These are phyloP conservation scores for Papilionanthe hybrid DNA, from an alignment of 116 monocot species.

Conservation along the genomic window DNA sequence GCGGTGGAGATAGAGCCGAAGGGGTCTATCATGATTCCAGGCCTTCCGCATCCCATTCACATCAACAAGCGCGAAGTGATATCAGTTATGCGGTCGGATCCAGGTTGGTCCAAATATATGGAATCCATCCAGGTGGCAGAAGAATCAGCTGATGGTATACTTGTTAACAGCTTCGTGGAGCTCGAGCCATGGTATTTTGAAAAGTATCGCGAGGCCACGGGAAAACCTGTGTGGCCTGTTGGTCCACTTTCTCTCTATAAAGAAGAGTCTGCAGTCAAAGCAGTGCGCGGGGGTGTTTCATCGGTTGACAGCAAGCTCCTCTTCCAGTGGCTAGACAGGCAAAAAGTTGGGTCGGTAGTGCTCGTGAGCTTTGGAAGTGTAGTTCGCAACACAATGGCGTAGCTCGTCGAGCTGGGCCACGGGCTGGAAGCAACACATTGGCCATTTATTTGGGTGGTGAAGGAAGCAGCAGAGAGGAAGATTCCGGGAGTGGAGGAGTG, in stretches of 20 bases:
- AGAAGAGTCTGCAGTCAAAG: conserved; percentile 7
- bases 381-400: background rate
- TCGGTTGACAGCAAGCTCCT: background rate
- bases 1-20: background rate
- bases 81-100: background rate
- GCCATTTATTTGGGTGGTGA: conserved; percentile 15
- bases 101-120: background rate
- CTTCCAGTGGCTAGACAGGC: background rate
- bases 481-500: background rate
- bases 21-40: conserved; percentile 20
- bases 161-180: conserved; percentile 3
- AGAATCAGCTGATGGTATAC: background rate
- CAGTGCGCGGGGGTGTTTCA: conserved; percentile 11
- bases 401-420: conserved; percentile 6
- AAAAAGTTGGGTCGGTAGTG: background rate
- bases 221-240: conserved; percentile 19
- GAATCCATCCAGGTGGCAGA: background rate
- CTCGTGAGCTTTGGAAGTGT: conserved; percentile 9
- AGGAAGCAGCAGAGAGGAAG: background rate
- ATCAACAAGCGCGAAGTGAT: background rate
- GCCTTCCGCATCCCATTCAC: conserved; percentile 8
- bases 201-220: background rate
- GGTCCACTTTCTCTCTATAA: conserved; percentile 33
- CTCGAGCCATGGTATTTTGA: conserved; percentile 1
- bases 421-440: conserved; percentile 10